Evolutionary conservation across 2,329 filamentous ascomycete genomes (phyloP), one percentile per base, ranked within the genome.

Genomic region (Magnaporthales sp.): DNA sequence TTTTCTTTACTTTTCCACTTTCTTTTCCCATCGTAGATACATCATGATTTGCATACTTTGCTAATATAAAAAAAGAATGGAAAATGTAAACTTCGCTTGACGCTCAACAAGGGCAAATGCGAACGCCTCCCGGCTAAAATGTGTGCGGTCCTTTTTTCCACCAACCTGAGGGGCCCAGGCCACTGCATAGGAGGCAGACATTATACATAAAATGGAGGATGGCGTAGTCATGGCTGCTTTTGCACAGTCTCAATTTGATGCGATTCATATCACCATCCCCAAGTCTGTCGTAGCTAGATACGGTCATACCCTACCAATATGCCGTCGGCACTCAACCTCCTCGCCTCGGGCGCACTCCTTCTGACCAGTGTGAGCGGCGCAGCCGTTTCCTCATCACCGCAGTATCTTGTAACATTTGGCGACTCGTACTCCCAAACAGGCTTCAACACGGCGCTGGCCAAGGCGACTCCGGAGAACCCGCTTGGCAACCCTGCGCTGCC

Each of bases 401-500:
- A 46, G 19, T 46, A 46, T 19, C 38, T 46, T 19, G 38, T 46
- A 7, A 46, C 38, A 13, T 46, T 46, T 46, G 63, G 63, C 15
- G 63, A 65, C 29, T 65, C 63, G 27, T 65, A 65, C 63, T 60
- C 63, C 1, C 80, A 83, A 68, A 87, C 84, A 2, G 83, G 82
- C 58, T 89, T 89, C 76, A 75, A 85, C 69, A 73, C 81, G 62
- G 76, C 76, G 24, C 75, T 78, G 15, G 63, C 66, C 1, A 82
- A 86, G 67, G 85, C 87, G 11, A 81, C 77, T n/a, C 68, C 77
- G 4, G 74, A 75, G 6, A 86, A 87, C 71, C 85, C 86, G 0
- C 77, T 89, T 68, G 87, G 87, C 10, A 89, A 89, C 75, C 86
- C 87, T 0, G 63, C 76, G 1, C 82, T 83, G 61, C 82, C 81